Evolutionary conservation across 1,139 yeast species (phyloP).

Genomic region (Geotrichum phurueaensis): DNA sequence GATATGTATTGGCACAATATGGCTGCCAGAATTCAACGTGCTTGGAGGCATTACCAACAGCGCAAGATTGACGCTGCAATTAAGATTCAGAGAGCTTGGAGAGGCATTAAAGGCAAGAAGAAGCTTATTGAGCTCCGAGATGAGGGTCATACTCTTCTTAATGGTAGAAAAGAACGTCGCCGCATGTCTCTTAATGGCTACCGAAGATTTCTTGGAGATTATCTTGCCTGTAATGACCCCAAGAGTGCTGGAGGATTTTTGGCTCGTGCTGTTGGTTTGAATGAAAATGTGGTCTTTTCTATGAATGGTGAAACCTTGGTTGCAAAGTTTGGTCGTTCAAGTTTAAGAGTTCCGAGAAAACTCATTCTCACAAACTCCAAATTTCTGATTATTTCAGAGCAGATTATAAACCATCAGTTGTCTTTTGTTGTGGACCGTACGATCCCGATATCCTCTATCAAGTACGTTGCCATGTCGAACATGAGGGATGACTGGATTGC

Average conservation of each 20-base stretch:
- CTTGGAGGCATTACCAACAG: slow-evolving; percentile 82
- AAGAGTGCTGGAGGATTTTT: slow-evolving; percentile 67
- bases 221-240: slow-evolving; percentile 72
- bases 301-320: slow-evolving; percentile 72
- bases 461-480: slow-evolving; percentile 61
- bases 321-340: slow-evolving; percentile 89
- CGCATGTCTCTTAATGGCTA: slow-evolving; percentile 81
- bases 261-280: slow-evolving; percentile 56
- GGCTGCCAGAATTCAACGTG: slow-evolving; percentile 97
- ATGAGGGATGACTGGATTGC: slow-evolving; percentile 94
- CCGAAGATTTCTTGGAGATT: slow-evolving; percentile 92
- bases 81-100: slow-evolving; percentile 70
- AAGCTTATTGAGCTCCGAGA: slow-evolving; percentile 67
- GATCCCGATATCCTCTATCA: slow-evolving; percentile 56
- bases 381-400: slow-evolving; percentile 67
- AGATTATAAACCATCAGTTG: slow-evolving; percentile 65
- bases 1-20: slow-evolving; percentile 97
- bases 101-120: slow-evolving; percentile 73
- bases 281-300: slow-evolving; percentile 70
- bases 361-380: slow-evolving; percentile 59
- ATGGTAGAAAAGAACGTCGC: slow-evolving; percentile 82
- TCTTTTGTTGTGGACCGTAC: slow-evolving; percentile 59
- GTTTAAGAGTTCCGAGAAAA: slow-evolving; percentile 68
- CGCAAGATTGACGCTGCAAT: slow-evolving; percentile 81
- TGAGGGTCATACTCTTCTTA: slow-evolving; percentile 63